phyloP scores from a whole-genome alignment of 352 stramenopile genomes.

The Plasmopara muralis region DNA sequence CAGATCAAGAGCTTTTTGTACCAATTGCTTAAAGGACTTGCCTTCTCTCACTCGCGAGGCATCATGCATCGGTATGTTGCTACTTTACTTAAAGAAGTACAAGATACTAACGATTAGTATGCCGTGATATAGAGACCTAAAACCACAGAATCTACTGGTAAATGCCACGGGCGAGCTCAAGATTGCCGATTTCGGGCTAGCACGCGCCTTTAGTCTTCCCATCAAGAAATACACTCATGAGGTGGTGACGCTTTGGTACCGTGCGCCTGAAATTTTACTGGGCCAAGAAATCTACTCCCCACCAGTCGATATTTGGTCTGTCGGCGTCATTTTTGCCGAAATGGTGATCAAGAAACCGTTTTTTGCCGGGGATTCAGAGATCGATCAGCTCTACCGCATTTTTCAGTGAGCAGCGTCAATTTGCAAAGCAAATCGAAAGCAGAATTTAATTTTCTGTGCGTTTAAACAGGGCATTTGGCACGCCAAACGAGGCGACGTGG shows the following conservation, averaged over 20 bases:
- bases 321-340: constrained; percentile 83
- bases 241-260: constrained; percentile 99
- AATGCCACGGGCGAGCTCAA: constrained; percentile 92
- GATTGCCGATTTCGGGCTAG: constrained; percentile 98
- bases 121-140: constrained; percentile 84
- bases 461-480: constrained; percentile 80
- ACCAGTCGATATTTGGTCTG: constrained; percentile 83
- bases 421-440: not conserved
- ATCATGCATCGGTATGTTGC: constrained; percentile 77
- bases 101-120: not conserved
- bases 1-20: constrained; percentile 81
- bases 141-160: constrained; percentile 97
- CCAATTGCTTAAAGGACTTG: constrained; percentile 80
- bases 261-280: constrained; percentile 96
- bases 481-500: constrained; percentile 94
- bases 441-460: not conserved
- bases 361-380: constrained; percentile 80
- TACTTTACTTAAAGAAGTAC: not conserved
- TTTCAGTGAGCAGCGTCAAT: constrained; percentile 40
- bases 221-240: constrained; percentile 98
- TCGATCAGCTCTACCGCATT: constrained; percentile 85
- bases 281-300: constrained; percentile 87
- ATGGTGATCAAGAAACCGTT: constrained; percentile 81
- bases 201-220: constrained; percentile 94
- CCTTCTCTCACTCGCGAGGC: constrained; percentile 82